These are phyloP conservation scores for Linum usitatissimum DNA, from an alignment of 345 rosid species.

Conservation along the genomic window DNA sequence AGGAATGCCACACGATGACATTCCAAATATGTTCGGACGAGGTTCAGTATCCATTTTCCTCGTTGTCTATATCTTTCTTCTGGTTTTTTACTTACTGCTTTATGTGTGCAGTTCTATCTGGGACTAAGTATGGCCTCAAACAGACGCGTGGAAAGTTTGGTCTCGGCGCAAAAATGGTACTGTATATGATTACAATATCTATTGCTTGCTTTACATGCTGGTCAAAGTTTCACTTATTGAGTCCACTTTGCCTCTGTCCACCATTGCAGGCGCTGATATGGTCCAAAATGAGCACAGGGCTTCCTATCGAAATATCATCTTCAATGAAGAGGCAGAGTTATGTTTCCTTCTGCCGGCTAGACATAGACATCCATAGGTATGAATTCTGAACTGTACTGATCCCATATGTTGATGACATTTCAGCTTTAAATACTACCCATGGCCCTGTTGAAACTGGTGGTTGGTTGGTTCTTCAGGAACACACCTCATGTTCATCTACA, in stretches of 20 bases:
- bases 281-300: constrained; percentile 99
- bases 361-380: constrained; percentile 90
- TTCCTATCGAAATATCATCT: constrained; percentile 86
- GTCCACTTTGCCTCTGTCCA: not conserved
- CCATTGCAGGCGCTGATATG: constrained; percentile 83
- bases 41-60: constrained; percentile 26
- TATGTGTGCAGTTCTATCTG: constrained; percentile 64
- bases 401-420: too few species aligned
- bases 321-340: constrained; percentile 78
- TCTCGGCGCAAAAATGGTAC: constrained; percentile 97
- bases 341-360: constrained; percentile 78
- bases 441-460: not conserved
- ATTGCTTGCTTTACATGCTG: constrained; percentile 7
- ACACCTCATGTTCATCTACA: constrained; percentile 82
- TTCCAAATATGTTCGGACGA: constrained; percentile 97
- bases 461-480: constrained; percentile 44
- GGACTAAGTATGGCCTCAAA: constrained; percentile 93
- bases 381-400: not conserved
- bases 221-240: not conserved
- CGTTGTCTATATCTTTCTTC: not conserved
- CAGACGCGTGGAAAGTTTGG: constrained; percentile 99
- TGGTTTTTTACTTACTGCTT: constrained; percentile 11
- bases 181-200: constrained; percentile 3
- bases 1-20: constrained; percentile 99
- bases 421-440: not conserved